phyloP scores from a whole-genome alignment of 2,329 filamentous ascomycete genomes.

The Teratosphaeriaceae sp. region DNA sequence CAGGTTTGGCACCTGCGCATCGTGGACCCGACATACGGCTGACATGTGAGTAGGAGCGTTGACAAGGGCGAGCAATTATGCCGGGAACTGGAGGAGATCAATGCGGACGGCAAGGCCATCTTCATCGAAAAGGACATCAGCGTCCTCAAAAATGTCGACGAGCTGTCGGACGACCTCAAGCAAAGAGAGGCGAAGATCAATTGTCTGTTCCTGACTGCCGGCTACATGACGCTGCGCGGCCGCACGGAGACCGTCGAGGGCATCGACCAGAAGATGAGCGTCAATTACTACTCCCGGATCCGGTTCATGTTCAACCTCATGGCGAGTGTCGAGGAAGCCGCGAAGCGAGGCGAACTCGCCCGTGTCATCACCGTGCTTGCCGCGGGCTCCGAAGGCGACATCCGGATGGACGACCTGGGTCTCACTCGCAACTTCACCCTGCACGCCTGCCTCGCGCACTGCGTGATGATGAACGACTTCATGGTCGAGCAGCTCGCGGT shows the following conservation, averaged over 20 bases:
- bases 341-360: constrained; percentile 34
- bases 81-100: constrained; percentile 32
- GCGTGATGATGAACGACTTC: constrained; percentile 45
- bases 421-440: constrained; percentile 33
- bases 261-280: constrained; percentile 45
- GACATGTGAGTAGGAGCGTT: constrained; percentile 26
- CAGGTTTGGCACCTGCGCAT: no score
- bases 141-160: constrained; percentile 36
- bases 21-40: no score
- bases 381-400: constrained; percentile 45
- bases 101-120: constrained; percentile 30
- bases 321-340: constrained; percentile 44
- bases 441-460: constrained; percentile 33
- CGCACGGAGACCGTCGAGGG: constrained; percentile 50
- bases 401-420: constrained; percentile 44
- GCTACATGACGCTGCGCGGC: constrained; percentile 39
- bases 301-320: constrained; percentile 53
- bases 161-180: constrained; percentile 42
- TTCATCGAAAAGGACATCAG: constrained; percentile 40
- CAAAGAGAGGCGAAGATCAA: constrained; percentile 48
- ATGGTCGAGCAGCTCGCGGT: constrained; percentile 46
- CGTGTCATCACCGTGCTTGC: constrained; percentile 52
- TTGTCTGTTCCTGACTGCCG: constrained; percentile 48
- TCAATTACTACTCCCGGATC: constrained; percentile 53
- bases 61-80: constrained; percentile 32